These are phyloP conservation scores for Nakazawaea sp. DNA, from an alignment of 805 yeast species.

Conservation along the genomic window DNA sequence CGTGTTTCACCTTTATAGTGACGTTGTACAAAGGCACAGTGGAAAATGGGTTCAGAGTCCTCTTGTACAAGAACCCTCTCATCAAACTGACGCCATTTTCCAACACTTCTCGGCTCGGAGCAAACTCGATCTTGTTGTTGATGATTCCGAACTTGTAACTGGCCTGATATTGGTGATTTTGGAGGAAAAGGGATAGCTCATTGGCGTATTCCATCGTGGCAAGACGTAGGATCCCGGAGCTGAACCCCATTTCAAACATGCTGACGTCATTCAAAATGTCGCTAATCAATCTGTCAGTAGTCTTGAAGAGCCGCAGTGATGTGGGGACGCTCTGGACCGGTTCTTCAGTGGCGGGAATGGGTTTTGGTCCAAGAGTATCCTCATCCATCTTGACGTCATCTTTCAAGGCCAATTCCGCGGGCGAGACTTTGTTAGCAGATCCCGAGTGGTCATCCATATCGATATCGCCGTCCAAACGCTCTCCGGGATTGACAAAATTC, in stretches of 20 bases:
- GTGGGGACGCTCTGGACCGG: neutral
- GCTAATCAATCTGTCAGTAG: conserved; percentile 60
- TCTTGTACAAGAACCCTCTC: conserved; percentile 8
- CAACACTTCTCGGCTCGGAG: conserved; percentile 24
- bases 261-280: conserved; percentile 45
- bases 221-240: conserved; percentile 20
- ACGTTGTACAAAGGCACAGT: conserved; percentile 8
- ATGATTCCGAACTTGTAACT: conserved; percentile 25
- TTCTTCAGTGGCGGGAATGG: too few relatives aligned
- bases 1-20: conserved; percentile 7
- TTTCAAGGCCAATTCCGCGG: too few relatives aligned
- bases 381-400: neutral
- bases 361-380: too few relatives aligned
- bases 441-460: too few relatives aligned
- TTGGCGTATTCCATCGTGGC: conserved; percentile 30
- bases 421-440: too few relatives aligned
- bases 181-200: conserved; percentile 14
- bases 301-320: conserved; percentile 35
- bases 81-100: neutral
- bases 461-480: too few relatives aligned
- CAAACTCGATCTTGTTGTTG: conserved; percentile 26
- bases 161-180: conserved; percentile 13
- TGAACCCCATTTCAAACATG: conserved; percentile 17
- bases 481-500: neutral
- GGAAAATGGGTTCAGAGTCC: neutral